These are phyloP conservation scores for Immersiella caudata DNA, from an alignment of 495 filamentous ascomycete genomes.

Conservation along the genomic window DNA sequence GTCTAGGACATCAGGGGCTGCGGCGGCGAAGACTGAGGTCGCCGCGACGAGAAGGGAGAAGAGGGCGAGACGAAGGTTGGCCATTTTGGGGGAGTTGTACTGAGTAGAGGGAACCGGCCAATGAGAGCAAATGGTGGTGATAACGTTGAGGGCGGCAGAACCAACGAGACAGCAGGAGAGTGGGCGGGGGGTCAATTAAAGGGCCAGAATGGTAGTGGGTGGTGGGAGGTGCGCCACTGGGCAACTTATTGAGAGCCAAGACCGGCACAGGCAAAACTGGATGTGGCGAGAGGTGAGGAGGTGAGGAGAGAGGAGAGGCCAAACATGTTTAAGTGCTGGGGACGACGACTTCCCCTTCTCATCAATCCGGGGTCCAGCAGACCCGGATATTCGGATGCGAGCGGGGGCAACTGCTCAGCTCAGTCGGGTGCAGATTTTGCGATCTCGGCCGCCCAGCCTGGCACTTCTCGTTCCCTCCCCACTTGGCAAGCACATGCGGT, in stretches of 20 bases:
- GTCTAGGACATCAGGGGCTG: neutral
- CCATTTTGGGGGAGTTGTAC: neutral
- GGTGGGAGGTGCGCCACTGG: neutral
- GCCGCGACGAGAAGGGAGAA: slow-evolving; percentile 21
- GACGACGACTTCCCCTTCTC: too few species aligned
- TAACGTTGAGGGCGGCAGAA: neutral
- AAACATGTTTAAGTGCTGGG: neutral
- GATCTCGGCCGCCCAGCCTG: neutral
- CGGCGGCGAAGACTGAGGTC: slow-evolving; percentile 7
- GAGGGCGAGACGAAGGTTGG: slow-evolving; percentile 13
- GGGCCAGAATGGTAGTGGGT: neutral
- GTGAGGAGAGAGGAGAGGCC: neutral
- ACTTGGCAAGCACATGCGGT: neutral
- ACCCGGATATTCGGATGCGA: neutral
- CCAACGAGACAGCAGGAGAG: neutral
- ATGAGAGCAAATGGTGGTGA: too few species aligned
- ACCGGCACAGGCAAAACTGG: slow-evolving; percentile 10
- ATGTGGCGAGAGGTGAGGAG: neutral
- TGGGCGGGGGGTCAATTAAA: neutral
- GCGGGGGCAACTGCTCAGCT: neutral
- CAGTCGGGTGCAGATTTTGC: neutral
- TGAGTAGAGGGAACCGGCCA: neutral
- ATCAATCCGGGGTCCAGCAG: too few species aligned
- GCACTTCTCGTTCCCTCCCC: neutral
- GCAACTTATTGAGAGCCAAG: slow-evolving; percentile 4